Percentiles rank a stretch among this genome's conserved stretches.
phyloP scores from a whole-genome alignment of 768 basidiomycete species.

The Kwoniella sp. region DNA sequence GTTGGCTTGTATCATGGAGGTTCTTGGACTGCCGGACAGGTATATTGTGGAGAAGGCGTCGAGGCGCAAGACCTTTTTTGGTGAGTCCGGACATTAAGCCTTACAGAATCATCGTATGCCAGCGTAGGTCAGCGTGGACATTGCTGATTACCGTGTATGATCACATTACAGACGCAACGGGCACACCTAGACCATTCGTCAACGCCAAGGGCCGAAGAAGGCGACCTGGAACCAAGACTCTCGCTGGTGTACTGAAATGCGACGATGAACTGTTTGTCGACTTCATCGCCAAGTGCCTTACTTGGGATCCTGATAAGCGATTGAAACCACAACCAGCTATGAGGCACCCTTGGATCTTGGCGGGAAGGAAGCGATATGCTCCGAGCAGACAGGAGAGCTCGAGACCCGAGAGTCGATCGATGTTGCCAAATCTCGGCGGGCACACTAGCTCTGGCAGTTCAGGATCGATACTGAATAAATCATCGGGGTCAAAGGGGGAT shows the following conservation, averaged over 20 bases:
- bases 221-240: constrained; percentile 84
- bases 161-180: constrained; percentile 72
- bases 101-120: no score
- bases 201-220: constrained; percentile 95
- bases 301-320: constrained; percentile 95
- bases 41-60: constrained; percentile 92
- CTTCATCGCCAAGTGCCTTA: constrained; percentile 93
- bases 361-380: constrained; percentile 49
- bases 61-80: constrained; percentile 93
- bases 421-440: not conserved
- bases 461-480: not conserved
- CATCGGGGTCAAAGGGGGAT: constrained; percentile 17
- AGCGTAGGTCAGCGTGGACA: no score
- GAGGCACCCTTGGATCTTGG: constrained; percentile 83
- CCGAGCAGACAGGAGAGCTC: constrained; percentile 3
- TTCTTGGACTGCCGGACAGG: constrained; percentile 91
- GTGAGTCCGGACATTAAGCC: constrained; percentile 62
- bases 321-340: constrained; percentile 91
- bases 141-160: no score
- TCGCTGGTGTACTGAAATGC: constrained; percentile 83
- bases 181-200: constrained; percentile 87
- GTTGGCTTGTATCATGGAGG: constrained; percentile 98
- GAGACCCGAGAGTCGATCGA: not conserved
- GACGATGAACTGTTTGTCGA: constrained; percentile 95
- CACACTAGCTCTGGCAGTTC: not conserved